phyloP scores from a whole-genome alignment of 2,329 filamentous ascomycete species.

The Fusarium nelsonii region DNA sequence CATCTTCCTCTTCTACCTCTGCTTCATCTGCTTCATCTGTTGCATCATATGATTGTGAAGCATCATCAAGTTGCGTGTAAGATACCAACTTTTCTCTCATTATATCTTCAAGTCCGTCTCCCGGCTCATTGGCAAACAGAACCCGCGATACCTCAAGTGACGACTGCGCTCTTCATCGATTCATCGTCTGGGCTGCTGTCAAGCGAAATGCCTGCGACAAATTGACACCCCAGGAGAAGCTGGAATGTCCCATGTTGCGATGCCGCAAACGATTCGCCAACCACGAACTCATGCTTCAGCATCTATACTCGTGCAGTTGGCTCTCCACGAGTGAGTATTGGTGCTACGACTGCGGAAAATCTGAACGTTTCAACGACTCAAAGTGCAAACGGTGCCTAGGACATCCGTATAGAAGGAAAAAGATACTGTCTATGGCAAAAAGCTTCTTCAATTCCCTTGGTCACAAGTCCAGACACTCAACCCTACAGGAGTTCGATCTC shows the following conservation, averaged over 20 bases:
- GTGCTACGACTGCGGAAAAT: slow-evolving; percentile 66
- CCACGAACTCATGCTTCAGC: slow-evolving; percentile 67
- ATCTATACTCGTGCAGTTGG: slow-evolving; percentile 63
- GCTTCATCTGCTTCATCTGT: slow-evolving; percentile 45
- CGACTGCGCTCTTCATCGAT: slow-evolving; percentile 66
- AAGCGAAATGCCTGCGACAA: slow-evolving; percentile 64
- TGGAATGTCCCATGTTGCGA: slow-evolving; percentile 65
- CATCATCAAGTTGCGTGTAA: slow-evolving; percentile 53
- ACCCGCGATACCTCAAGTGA: slow-evolving; percentile 60
- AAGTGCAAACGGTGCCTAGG: slow-evolving; percentile 63
- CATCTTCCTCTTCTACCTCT: slow-evolving; percentile 44
- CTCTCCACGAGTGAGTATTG: slow-evolving; percentile 66
- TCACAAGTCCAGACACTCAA: slow-evolving; percentile 58
- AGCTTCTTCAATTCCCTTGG: slow-evolving; percentile 67
- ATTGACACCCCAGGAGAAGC: slow-evolving; percentile 62
- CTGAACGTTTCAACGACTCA: slow-evolving; percentile 65
- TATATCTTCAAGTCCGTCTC: background rate
- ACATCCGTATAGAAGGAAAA: slow-evolving; percentile 64
- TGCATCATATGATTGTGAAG: slow-evolving; percentile 43
- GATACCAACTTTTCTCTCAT: slow-evolving; percentile 31
- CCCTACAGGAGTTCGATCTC: slow-evolving; percentile 43
- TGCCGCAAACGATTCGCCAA: slow-evolving; percentile 63
- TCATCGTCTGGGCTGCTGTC: slow-evolving; percentile 69
- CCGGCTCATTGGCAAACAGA: slow-evolving; percentile 50
- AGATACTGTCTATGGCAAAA: slow-evolving; percentile 66